These are phyloP conservation scores for Styphnolobium japonicum DNA, from an alignment of 306 rosid genomes.

Conservation along the genomic window DNA sequence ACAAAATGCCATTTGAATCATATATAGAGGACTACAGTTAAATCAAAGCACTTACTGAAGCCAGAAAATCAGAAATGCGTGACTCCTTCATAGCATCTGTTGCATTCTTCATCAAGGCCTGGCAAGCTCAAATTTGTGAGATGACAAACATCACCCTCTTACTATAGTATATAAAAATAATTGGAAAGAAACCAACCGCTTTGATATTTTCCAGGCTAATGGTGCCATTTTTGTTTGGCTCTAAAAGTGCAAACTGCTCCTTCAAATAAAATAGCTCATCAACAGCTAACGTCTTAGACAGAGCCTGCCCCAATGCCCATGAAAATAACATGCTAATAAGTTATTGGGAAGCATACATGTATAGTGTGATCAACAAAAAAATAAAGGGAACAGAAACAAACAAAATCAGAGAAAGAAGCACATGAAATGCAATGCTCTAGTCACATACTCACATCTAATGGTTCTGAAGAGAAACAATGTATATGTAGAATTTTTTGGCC, in stretches of 20 bases:
- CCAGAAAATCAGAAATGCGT: conserved; percentile 61
- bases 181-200: conserved; percentile 60
- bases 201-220: conserved; percentile 82
- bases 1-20: neutral
- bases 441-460: neutral
- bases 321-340: conserved; percentile 16
- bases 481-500: neutral
- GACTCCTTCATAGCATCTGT: conserved; percentile 97
- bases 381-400: neutral
- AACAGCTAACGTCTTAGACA: conserved; percentile 71
- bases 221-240: conserved; percentile 77
- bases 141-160: conserved; percentile 18
- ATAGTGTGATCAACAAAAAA: neutral
- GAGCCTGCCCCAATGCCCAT: conserved; percentile 55
- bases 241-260: conserved; percentile 72
- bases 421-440: neutral
- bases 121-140: conserved; percentile 34
- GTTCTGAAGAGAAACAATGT: neutral
- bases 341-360: neutral
- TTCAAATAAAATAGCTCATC: conserved; percentile 68
- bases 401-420: neutral
- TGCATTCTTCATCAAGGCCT: conserved; percentile 79
- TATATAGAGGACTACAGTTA: neutral
- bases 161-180: neutral
- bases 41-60: conserved; percentile 55